Evolutionary conservation across 2,329 filamentous ascomycete genomes (phyloP).

Genomic region (Talaromyces sp.): DNA sequence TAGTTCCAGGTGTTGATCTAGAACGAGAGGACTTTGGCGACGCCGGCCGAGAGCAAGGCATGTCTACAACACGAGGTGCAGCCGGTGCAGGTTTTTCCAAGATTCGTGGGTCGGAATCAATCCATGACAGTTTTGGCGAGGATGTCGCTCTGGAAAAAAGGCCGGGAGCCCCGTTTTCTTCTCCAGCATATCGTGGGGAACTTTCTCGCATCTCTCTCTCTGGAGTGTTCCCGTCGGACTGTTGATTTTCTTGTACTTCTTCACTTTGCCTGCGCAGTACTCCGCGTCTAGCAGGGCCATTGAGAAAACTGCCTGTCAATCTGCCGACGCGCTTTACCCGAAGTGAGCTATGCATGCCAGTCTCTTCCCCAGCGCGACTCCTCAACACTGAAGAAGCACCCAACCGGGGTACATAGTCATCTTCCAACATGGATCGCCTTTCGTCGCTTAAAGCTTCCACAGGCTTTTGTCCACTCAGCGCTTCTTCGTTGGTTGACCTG

Average conservation of each 20-base stretch:
- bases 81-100: constrained; percentile 27
- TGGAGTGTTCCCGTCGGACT: constrained; percentile 30
- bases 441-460: constrained; percentile 37
- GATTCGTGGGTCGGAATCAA: constrained; percentile 33
- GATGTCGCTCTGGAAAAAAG: constrained; percentile 27
- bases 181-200: constrained; percentile 31
- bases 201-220: constrained; percentile 30
- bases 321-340: constrained; percentile 75
- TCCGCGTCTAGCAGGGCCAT: constrained; percentile 74
- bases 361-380: constrained; percentile 59
- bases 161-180: constrained; percentile 30
- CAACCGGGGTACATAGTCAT: constrained; percentile 35
- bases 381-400: constrained; percentile 40
- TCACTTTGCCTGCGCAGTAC: constrained; percentile 62
- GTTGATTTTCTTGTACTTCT: constrained; percentile 54
- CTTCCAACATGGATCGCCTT: constrained; percentile 33
- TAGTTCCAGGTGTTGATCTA: constrained; percentile 44
- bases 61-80: constrained; percentile 27
- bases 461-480: constrained; percentile 31
- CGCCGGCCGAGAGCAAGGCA: constrained; percentile 34
- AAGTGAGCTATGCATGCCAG: constrained; percentile 69
- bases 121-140: constrained; percentile 40
- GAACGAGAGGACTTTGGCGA: constrained; percentile 39
- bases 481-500: constrained; percentile 7
- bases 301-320: constrained; percentile 72